phyloP scores from a whole-genome alignment of 2,329 filamentous ascomycete species.

The Clonostachys solani region DNA sequence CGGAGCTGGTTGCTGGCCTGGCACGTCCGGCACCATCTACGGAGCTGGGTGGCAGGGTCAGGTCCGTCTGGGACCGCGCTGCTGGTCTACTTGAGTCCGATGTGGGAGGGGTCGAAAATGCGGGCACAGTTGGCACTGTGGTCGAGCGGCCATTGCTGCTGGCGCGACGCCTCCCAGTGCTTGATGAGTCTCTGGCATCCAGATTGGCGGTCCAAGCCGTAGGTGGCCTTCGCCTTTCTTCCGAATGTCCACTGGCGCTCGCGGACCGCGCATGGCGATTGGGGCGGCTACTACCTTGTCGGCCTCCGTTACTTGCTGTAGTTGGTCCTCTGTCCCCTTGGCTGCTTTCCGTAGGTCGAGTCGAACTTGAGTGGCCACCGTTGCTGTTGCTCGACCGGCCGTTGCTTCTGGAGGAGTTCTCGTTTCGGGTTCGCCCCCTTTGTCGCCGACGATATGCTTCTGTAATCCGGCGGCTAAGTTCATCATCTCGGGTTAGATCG shows the following conservation, averaged over 20 bases:
- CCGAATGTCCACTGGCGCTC: conserved; percentile 34
- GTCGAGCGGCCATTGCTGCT: conserved; percentile 51
- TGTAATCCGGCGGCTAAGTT: conserved; percentile 85
- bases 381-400: conserved; percentile 10
- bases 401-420: conserved; percentile 15
- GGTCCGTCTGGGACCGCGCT: conserved; percentile 62
- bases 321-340: conserved; percentile 18
- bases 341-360: conserved; percentile 6
- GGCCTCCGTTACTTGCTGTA: conserved; percentile 14
- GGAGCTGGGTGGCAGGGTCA: conserved; percentile 31
- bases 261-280: conserved; percentile 40
- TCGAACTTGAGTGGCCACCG: conserved; percentile 26
- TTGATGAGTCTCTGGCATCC: conserved; percentile 20
- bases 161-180: conserved; percentile 39
- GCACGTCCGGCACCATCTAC: too few species aligned
- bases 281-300: conserved; percentile 24
- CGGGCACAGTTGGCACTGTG: conserved; percentile 32
- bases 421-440: conserved; percentile 50
- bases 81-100: conserved; percentile 40
- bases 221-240: conserved; percentile 49
- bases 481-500: conserved; percentile 79
- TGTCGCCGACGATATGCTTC: conserved; percentile 81
- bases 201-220: conserved; percentile 12
- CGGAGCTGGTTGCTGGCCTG: conserved; percentile 1
- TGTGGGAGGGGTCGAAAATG: conserved; percentile 5